Percentiles rank a stretch among this genome's conserved stretches.
phyloP scores from a whole-genome alignment of 2,329 filamentous ascomycete species.

The Aquanectria penicillioides region DNA sequence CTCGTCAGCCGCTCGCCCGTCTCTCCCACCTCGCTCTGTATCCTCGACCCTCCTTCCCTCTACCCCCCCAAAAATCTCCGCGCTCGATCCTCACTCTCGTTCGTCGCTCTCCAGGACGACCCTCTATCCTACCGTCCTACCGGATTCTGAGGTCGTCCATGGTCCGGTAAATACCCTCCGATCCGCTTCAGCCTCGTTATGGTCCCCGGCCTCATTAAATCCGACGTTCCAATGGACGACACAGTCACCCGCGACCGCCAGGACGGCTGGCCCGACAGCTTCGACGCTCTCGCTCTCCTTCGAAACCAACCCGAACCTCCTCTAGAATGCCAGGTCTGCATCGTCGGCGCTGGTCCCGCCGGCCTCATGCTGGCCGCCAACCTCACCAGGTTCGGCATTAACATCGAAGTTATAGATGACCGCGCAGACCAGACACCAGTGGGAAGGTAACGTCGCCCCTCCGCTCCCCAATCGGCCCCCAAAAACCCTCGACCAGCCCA shows the following conservation, averaged over 20 bases:
- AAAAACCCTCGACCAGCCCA: not conserved
- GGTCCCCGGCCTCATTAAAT: slow-evolving; percentile 49
- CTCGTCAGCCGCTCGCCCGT: slow-evolving; percentile 19
- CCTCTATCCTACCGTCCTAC: slow-evolving; percentile 35
- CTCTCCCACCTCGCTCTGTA: slow-evolving; percentile 15
- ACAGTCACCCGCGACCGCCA: slow-evolving; percentile 38
- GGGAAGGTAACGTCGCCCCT: slow-evolving; percentile 57
- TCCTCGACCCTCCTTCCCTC: not conserved
- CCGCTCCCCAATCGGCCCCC: not conserved
- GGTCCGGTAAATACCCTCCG: slow-evolving; percentile 32
- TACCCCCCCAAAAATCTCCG: too few relatives aligned
- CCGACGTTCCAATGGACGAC: slow-evolving; percentile 43
- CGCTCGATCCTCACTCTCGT: slow-evolving; percentile 10
- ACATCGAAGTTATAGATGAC: slow-evolving; percentile 74
- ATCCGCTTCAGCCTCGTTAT: slow-evolving; percentile 28
- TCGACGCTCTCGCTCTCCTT: slow-evolving; percentile 59
- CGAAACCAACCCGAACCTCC: slow-evolving; percentile 60
- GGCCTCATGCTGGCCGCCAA: slow-evolving; percentile 65
- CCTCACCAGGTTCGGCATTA: slow-evolving; percentile 73
- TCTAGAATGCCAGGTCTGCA: slow-evolving; percentile 58
- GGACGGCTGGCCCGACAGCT: slow-evolving; percentile 46
- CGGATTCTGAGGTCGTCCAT: slow-evolving; percentile 41
- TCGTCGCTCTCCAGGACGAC: slow-evolving; percentile 35
- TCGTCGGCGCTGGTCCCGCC: slow-evolving; percentile 66
- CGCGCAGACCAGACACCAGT: slow-evolving; percentile 73